Conservation (phyloP, 1,139 yeast genomes). For the Kodamaea alishanica region DNA sequence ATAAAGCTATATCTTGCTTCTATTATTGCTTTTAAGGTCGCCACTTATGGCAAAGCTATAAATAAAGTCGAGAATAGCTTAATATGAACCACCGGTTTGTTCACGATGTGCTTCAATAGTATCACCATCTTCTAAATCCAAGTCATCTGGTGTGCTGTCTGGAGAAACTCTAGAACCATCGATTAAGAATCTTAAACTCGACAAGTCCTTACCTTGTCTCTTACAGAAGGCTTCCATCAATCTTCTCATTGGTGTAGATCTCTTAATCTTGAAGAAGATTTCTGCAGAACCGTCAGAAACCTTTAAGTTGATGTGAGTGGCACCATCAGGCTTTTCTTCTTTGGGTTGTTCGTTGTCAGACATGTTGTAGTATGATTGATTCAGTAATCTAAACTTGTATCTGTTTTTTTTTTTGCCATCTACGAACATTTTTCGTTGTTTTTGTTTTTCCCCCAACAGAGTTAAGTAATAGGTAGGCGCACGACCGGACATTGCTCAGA, state of each 20-base stretch:
- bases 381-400: background rate
- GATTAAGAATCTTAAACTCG: conserved; percentile 79
- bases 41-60: no score
- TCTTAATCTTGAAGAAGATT: conserved; percentile 92
- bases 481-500: background rate
- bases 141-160: conserved; percentile 85
- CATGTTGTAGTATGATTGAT: conserved; percentile 15
- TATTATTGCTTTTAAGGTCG: no score
- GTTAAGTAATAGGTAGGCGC: background rate
- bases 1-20: no score
- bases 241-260: conserved; percentile 87
- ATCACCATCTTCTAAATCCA: conserved; percentile 93
- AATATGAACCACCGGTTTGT: conserved; percentile 64
- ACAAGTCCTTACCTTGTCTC: conserved; percentile 88
- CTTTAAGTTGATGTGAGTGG: conserved; percentile 80
- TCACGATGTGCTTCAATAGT: conserved; percentile 98
- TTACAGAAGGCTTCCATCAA: conserved; percentile 98
- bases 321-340: conserved; percentile 57
- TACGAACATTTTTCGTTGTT: no score
- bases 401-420: conserved; percentile 2
- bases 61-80: background rate
- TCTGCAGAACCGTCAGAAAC: conserved; percentile 93
- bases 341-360: conserved; percentile 46
- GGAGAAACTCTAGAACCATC: conserved; percentile 91
- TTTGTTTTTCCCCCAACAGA: background rate